phyloP scores from a whole-genome alignment of 371 early-diverging fungal species.

The Basidiobolus meristosporus region DNA sequence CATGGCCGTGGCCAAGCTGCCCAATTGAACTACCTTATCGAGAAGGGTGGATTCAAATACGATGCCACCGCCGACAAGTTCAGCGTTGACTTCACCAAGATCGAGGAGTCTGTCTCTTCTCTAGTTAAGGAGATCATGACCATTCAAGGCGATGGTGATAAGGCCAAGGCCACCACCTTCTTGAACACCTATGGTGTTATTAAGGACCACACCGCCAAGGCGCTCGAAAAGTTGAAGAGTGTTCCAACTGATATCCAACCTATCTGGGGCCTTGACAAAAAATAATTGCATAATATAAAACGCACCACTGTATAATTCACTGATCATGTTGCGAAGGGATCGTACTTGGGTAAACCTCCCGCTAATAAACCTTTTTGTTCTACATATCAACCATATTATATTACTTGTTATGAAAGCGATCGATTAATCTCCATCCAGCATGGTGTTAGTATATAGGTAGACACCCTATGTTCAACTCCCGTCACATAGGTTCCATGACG shows the following conservation, averaged over 20 bases:
- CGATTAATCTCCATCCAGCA: no score
- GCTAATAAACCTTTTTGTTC: no score
- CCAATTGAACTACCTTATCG: constrained; percentile 51
- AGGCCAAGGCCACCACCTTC: constrained; percentile 38
- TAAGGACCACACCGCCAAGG: constrained; percentile 18
- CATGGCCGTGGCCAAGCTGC: constrained; percentile 59
- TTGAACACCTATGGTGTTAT: constrained; percentile 33
- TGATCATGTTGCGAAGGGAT: no score
- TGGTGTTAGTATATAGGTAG: no score
- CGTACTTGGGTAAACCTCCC: no score
- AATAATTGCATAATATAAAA: no score
- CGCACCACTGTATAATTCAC: no score
- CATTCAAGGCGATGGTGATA: constrained; percentile 63
- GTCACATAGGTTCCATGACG: no score
- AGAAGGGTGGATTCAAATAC: constrained; percentile 40
- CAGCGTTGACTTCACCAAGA: constrained; percentile 41
- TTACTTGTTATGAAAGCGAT: no score
- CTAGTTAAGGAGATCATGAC: constrained; percentile 48
- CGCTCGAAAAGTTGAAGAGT: constrained; percentile 28
- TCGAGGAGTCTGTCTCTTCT: constrained; percentile 35
- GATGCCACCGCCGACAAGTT: constrained; percentile 20
- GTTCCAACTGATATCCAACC: constrained; percentile 28
- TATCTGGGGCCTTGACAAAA: constrained; percentile 3
- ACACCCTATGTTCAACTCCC: no score
- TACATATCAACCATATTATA: no score